phyloP scores from a whole-genome alignment of 495 filamentous ascomycete genomes.

The Podospora comata region DNA sequence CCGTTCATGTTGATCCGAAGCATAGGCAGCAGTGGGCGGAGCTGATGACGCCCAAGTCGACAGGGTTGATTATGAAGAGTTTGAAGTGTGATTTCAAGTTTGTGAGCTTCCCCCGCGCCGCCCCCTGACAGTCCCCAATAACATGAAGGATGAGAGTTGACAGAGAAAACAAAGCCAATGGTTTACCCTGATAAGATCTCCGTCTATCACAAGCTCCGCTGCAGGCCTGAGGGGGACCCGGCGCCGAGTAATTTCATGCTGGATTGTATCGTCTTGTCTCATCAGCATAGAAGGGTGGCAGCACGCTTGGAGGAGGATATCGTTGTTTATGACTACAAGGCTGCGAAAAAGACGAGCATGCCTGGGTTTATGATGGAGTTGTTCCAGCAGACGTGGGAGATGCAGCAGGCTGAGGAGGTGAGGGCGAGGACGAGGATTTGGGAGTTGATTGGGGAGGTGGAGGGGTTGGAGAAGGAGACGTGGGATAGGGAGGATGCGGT shows the following conservation, averaged over 20 bases:
- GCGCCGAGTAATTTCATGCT: conserved; percentile 42
- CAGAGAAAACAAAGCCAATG: conserved; percentile 62
- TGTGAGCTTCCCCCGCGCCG: conserved; percentile 47
- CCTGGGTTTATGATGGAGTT: conserved; percentile 63
- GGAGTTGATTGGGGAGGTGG: conserved; percentile 54
- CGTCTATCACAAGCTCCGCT: conserved; percentile 77
- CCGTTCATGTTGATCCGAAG: conserved; percentile 61
- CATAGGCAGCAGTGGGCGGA: conserved; percentile 67
- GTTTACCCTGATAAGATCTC: conserved; percentile 82
- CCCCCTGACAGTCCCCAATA: too few species aligned
- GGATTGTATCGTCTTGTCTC: conserved; percentile 68
- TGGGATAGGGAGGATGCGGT: conserved; percentile 72
- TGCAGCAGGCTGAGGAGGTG: conserved; percentile 62
- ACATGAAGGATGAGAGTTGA: background rate
- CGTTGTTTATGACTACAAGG: conserved; percentile 78
- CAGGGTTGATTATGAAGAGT: conserved; percentile 75
- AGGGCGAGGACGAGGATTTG: conserved; percentile 47
- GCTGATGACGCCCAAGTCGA: conserved; percentile 60
- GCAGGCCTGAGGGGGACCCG: conserved; percentile 28
- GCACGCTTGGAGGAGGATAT: conserved; percentile 79
- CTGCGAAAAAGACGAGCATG: conserved; percentile 55
- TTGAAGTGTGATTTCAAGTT: conserved; percentile 91
- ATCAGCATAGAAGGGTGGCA: conserved; percentile 72
- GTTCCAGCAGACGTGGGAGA: conserved; percentile 60
- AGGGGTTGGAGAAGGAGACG: conserved; percentile 62